Base-by-base conservation (phyloP, 176 grass and related monocot species). In the Triticum turgidum region DNA sequence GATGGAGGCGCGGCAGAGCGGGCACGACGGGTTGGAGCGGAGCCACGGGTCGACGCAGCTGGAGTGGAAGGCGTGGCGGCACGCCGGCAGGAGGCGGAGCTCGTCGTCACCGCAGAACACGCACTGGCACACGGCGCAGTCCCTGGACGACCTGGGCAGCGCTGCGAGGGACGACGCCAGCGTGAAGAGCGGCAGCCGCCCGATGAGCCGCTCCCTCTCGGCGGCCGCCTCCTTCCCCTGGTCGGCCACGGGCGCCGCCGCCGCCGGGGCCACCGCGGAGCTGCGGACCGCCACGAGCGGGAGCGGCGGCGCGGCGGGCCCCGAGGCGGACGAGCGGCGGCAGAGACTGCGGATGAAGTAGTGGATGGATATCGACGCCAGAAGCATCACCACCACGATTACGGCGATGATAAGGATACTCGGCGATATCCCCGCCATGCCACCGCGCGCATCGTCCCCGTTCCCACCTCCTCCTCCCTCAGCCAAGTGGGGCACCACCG, bases 51-150 rank as follows among this genome's bases (percentile, higher is more conserved):
- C 94, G 11, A 93, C 88, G 89, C 97, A 99, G 32, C 82, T 14
- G 27, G 84, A 85, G 82, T 96, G 97, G 88, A 99, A 99, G 3
- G 97, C 97, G 76, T 99, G 97, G 32, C 88, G 81, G 80, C 97
- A 99, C 2, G 88, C 92, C 0, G 97, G 92, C 14, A 99, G 94
- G 76, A 96, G 86, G 29, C 97, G 97, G 59, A 95, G 93, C 87
- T 93, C 87, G 22, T 93, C 94, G 71, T 90, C 87, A 51, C 61
- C 80, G 73, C 68, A 51, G 86, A 99, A 93, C 17, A 85, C 79
- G 64, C 88, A 88, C 85, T 88, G 93, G 88, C 95, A 98, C 76
- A 98, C 93, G 47, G 95, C 95, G 86, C 95, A 98, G 75, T 98
- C 95, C 8, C 41, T 49, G 0, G 91, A 92, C n/a, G 88, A 97